Percentiles rank a stretch among this genome's conserved stretches.
Conservation (phyloP, 2,329 filamentous ascomycete genomes). For the Monosporascus cannonballus region DNA sequence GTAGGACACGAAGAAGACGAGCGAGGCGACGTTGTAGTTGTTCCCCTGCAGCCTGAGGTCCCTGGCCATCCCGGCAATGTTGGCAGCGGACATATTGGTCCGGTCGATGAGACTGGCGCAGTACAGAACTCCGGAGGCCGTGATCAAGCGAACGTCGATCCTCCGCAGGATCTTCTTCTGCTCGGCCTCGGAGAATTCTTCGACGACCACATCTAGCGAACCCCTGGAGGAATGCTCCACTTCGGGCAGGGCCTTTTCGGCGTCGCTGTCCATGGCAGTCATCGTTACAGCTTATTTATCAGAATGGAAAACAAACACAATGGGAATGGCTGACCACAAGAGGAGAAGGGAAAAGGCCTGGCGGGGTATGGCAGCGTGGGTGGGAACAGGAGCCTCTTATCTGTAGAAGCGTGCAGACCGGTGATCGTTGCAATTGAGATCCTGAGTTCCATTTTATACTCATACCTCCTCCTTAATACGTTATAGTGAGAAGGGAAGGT, state of each 20-base stretch:
- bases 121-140: slow-evolving; percentile 61
- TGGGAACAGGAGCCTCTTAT: no score
- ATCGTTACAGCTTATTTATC: not conserved
- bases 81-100: slow-evolving; percentile 67
- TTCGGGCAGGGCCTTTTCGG: not conserved
- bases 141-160: slow-evolving; percentile 60
- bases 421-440: no score
- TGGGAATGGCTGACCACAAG: not conserved
- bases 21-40: slow-evolving; percentile 45
- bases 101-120: slow-evolving; percentile 74
- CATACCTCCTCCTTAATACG: no score
- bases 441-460: no score
- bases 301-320: not conserved
- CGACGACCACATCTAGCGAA: slow-evolving; percentile 16
- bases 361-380: no score
- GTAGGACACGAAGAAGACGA: slow-evolving; percentile 72
- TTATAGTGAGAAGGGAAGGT: no score
- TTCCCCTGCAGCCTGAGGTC: slow-evolving; percentile 41
- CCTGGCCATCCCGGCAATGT: slow-evolving; percentile 58
- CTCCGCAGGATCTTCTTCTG: slow-evolving; percentile 62
- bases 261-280: not conserved
- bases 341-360: not conserved
- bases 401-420: no score
- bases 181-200: slow-evolving; percentile 53
- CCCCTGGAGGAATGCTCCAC: not conserved